phyloP scores from a whole-genome alignment of 2,329 filamentous ascomycete genomes.

The Aureobasidium sp. region DNA sequence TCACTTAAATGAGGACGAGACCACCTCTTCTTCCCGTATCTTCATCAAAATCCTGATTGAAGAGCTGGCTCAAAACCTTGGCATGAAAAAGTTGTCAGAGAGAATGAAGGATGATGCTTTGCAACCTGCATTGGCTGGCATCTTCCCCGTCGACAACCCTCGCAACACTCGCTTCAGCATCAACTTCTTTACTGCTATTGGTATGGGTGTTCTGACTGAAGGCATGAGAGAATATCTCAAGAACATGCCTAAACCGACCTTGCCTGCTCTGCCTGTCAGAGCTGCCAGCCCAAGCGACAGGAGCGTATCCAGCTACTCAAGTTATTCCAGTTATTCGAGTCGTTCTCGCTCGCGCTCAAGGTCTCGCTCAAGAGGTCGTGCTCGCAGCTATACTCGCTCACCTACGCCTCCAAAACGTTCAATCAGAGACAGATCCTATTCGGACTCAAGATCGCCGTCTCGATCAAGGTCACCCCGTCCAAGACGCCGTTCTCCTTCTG shows the following conservation, averaged over 20 bases:
- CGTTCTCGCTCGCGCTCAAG: conserved; percentile 25
- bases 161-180: conserved; percentile 93
- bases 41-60: conserved; percentile 98
- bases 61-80: conserved; percentile 79
- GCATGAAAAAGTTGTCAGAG: conserved; percentile 70
- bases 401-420: conserved; percentile 25
- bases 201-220: conserved; percentile 90
- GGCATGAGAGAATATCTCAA: conserved; percentile 88
- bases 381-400: conserved; percentile 25
- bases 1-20: conserved; percentile 93
- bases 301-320: conserved; percentile 69
- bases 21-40: conserved; percentile 90
- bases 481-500: conserved; percentile 16
- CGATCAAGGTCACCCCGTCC: conserved; percentile 17
- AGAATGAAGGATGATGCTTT: conserved; percentile 73
- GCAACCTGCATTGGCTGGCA: conserved; percentile 68
- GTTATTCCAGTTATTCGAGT: conserved; percentile 63
- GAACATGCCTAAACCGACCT: conserved; percentile 77
- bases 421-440: conserved; percentile 14
- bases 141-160: conserved; percentile 85
- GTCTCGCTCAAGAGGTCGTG: conserved; percentile 22
- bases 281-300: conserved; percentile 54
- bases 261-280: conserved; percentile 55
- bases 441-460: conserved; percentile 17
- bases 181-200: conserved; percentile 98